Evolutionary conservation across 2,329 filamentous ascomycete species (phyloP), one percentile per base, ranked within the genome.

Genomic region (Diaporthe batatas): DNA sequence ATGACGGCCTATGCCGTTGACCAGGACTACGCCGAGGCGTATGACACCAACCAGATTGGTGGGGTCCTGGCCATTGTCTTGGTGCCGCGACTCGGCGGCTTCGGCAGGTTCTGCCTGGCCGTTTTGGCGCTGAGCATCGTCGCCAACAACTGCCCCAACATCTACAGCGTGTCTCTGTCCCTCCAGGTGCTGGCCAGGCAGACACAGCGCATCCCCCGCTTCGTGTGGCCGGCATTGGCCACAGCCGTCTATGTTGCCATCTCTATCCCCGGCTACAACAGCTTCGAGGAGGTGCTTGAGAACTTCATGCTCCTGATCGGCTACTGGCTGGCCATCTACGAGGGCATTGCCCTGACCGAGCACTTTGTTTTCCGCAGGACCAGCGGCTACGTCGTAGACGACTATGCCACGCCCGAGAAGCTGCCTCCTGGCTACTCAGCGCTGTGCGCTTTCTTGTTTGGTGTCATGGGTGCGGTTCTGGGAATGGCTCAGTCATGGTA

Each of bases 241-340:
- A 92, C 91, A 0, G 85, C 86, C 42, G 85, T 90, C 32, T 93
- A 92, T 80, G 88, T 93, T 75, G 91, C 88, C 32, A 90, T 94
- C 77, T 89, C 91, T 11, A 92, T 94, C 68, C 91, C 91, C 0
- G 92, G 91, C 1, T 93, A 93, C 82, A 82, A 81, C 6, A 85
- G 91, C 78, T 94, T 94, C 79, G 89, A 91, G 75, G 79, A 80
- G 8, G 87, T 92, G 3, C 85, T 94, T 18, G 87, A 92, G 79
- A 92, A 93, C 81, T 93, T 94, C 82, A 92, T 94, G 90, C 81
- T 89, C 74, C 79, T 91, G 68, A 91, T 91, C 74, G 89, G 89
- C 2, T 94, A 94, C 84, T 94, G 92, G 92, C 86, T 94, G 1
- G 90, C 91, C 62, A 93, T 94, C 77, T 94, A 94, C 82, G 88